These are phyloP conservation scores for Coemansia sp. DNA, from an alignment of 192 early-diverging fungal species.

Conservation along the genomic window DNA sequence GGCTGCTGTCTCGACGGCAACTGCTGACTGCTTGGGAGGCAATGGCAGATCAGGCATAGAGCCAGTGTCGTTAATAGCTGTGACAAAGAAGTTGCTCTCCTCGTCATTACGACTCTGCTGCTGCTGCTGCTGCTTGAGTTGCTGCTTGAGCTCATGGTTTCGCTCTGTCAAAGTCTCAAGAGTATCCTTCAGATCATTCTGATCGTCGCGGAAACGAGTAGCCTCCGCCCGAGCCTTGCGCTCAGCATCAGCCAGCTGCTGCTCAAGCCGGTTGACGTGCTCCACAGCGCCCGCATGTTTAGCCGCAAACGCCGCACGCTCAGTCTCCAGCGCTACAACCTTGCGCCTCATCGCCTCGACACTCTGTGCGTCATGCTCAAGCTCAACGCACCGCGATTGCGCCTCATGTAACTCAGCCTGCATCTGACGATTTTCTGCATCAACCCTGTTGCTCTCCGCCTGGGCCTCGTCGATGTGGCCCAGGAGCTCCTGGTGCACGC, in stretches of 20 bases:
- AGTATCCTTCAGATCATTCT: slow-evolving; percentile 10
- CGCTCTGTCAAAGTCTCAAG: slow-evolving; percentile 33
- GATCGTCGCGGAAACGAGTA: neutral
- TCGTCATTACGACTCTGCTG: slow-evolving; percentile 9
- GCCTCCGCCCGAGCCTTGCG: neutral
- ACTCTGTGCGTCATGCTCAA: slow-evolving; percentile 2
- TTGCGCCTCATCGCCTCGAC: neutral
- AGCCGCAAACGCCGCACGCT: slow-evolving; percentile 8
- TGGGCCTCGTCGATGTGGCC: slow-evolving; percentile 9
- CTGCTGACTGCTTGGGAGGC: neutral
- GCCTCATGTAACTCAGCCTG: slow-evolving; percentile 21
- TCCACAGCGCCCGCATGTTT: slow-evolving; percentile 3
- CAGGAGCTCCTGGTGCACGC: slow-evolving; percentile 18
- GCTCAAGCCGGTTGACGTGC: slow-evolving; percentile 8
- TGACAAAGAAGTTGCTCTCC: slow-evolving; percentile 31
- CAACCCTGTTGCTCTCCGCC: slow-evolving; percentile 16
- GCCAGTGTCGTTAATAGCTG: slow-evolving; percentile 23
- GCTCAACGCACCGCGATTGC: neutral
- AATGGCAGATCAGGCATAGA: neutral
- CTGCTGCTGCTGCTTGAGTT: slow-evolving; percentile 9
- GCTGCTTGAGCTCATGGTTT: slow-evolving; percentile 31
- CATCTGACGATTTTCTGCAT: slow-evolving; percentile 25
- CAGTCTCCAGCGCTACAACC: neutral
- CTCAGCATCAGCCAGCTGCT: slow-evolving; percentile 6
- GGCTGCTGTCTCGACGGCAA: neutral